Evolutionary conservation across 2,329 filamentous ascomycete species (phyloP).

Genomic region (Microdochium trichocladiopsis): DNA sequence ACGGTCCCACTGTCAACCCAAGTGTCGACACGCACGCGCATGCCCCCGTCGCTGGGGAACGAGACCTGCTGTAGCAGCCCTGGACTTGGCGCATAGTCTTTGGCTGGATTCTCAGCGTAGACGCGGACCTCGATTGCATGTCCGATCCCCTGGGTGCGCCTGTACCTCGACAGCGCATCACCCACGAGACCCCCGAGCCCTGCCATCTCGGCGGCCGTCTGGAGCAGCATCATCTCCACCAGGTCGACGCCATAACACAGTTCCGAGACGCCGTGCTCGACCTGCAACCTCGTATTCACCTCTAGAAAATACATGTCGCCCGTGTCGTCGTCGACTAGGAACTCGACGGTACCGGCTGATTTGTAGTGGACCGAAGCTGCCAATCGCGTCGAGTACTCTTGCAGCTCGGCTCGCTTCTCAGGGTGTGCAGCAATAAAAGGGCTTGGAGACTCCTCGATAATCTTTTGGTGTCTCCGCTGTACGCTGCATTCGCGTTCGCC

Average conservation of each 20-base stretch:
- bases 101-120: slow-evolving; percentile 45
- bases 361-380: slow-evolving; percentile 17
- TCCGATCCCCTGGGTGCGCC: slow-evolving; percentile 12
- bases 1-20: slow-evolving; percentile 53
- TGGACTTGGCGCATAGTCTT: slow-evolving; percentile 50
- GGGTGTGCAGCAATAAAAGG: slow-evolving; percentile 41
- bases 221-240: slow-evolving; percentile 43
- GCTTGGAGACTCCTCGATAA: slow-evolving; percentile 63
- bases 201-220: slow-evolving; percentile 21
- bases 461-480: slow-evolving; percentile 62
- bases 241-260: slow-evolving; percentile 69
- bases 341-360: slow-evolving; percentile 36
- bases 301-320: slow-evolving; percentile 52
- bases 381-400: slow-evolving; percentile 6
- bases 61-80: slow-evolving; percentile 49
- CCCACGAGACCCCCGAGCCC: slow-evolving; percentile 9
- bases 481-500: slow-evolving; percentile 63
- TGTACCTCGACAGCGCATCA: slow-evolving; percentile 6
- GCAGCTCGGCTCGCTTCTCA: slow-evolving; percentile 20
- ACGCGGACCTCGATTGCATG: slow-evolving; percentile 30
- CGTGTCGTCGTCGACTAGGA: slow-evolving; percentile 55
- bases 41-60: slow-evolving; percentile 39
- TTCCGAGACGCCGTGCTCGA: slow-evolving; percentile 75
- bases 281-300: slow-evolving; percentile 58
- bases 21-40: slow-evolving; percentile 56